Evolutionary conservation across 2,329 filamentous ascomycete species (phyloP), one percentile per base, ranked within the genome.

Genomic region (Aspergillus intermedius): DNA sequence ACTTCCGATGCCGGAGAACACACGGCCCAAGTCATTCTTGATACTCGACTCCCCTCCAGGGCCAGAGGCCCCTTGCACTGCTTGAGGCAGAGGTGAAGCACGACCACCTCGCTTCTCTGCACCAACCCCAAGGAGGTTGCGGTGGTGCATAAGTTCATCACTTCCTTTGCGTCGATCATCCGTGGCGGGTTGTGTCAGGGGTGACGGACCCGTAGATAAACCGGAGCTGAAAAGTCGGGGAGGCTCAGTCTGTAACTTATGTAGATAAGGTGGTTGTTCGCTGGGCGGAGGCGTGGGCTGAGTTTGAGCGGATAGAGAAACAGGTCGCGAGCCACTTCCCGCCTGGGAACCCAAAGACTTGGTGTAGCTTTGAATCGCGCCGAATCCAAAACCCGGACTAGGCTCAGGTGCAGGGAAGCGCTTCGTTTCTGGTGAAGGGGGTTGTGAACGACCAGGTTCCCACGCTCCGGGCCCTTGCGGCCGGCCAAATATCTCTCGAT

Each of bases 11-110:
- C 91, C 91, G 15, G 88, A 89, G 70, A 95, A 96, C 78, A 96
- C 95, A 53, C 89, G 84, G 23, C 91, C 91, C 65, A 96, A 91
- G 65, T 96, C 91, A 64, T 84, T 94, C 75, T 96, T 95, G 62
- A 96, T 95, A 40, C 87, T 87, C 9, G 89, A 87, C 65, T 95
- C 90, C 13, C 85, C 87, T 12, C 83, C 82, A 5, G 89, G 88
- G 3, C 87, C 88, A 46, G 87, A 79, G 1, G 88, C 91, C 19
- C 91, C 91, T 64, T 96, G 91, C 1, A 96, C 91, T 19, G 91
- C 91, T 67, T 96, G 91, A 1, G 91, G 91, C 13, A 96, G 74
- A 1, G 91, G 91, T 7, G 91, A 96, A 35, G 89, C 78, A 44
- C 91, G 84, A 1, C 91, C 91, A 55, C 86, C 87, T 46, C 88